Percentiles rank a stretch among this genome's conserved stretches.
These are phyloP conservation scores for Boletus edulis DNA, from an alignment of 768 basidiomycete species.

Conservation along the genomic window DNA sequence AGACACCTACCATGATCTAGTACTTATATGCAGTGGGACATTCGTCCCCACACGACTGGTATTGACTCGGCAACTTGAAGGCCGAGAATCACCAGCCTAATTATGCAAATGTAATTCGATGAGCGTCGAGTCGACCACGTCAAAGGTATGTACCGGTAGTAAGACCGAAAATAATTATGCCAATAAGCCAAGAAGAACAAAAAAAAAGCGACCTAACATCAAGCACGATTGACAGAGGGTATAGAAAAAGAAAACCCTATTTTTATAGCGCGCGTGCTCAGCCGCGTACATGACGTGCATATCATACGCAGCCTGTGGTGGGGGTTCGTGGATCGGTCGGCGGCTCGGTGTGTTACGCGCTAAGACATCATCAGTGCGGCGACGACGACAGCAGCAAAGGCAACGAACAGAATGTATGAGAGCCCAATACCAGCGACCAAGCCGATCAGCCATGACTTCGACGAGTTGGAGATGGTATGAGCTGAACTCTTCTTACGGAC, in stretches of 20 bases:
- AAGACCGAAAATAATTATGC: too few relatives aligned
- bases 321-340: constrained; percentile 23
- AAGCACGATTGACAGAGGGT: background rate
- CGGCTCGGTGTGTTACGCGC: constrained; percentile 13
- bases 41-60: too few relatives aligned
- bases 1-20: too few relatives aligned
- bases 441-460: constrained; percentile 11
- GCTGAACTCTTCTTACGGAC: background rate
- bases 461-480: constrained; percentile 17
- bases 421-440: constrained; percentile 10
- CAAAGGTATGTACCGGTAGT: too few relatives aligned
- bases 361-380: constrained; percentile 6
- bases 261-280: constrained; percentile 19
- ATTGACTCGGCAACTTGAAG: too few relatives aligned
- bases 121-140: too few relatives aligned
- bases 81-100: too few relatives aligned
- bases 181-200: too few relatives aligned
- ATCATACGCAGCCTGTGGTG: constrained; percentile 28
- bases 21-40: too few relatives aligned
- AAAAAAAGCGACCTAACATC: background rate
- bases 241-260: background rate
- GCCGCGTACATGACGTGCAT: constrained; percentile 21
- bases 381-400: constrained; percentile 9
- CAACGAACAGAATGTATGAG: constrained; percentile 3
- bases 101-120: background rate